Percentiles rank a stretch among this genome's conserved stretches.
Conservation (phyloP, 345 rosid species). For the Rhodamnia rubescens region DNA sequence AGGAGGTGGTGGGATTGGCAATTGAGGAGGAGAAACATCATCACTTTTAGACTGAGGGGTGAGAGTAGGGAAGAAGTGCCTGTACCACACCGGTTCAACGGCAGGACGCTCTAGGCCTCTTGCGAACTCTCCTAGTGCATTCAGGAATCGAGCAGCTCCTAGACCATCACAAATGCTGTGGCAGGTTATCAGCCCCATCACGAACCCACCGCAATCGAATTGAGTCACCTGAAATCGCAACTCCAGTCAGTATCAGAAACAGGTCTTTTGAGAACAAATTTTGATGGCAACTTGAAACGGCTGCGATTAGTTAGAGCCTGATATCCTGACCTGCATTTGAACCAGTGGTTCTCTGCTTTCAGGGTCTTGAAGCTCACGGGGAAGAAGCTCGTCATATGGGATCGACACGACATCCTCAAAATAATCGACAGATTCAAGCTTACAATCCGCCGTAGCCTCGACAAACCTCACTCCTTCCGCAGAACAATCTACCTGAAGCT, state of each 20-base stretch:
- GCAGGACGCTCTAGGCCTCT: constrained; percentile 20
- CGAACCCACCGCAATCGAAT: constrained; percentile 59
- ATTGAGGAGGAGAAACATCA: not conserved
- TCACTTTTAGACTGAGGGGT: not conserved
- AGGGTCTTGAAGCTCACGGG: constrained; percentile 14
- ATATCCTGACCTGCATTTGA: constrained; percentile 43
- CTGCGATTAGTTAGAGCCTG: not conserved
- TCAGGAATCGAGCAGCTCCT: constrained; percentile 63
- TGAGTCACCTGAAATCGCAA: constrained; percentile 36
- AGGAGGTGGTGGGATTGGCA: constrained; percentile 18
- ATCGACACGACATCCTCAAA: constrained; percentile 18
- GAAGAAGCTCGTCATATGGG: constrained; percentile 33
- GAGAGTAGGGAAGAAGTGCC: constrained; percentile 27
- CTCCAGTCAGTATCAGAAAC: not conserved
- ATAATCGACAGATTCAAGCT: constrained; percentile 21
- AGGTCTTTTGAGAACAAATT: not conserved
- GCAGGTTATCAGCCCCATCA: constrained; percentile 47
- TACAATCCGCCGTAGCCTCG: constrained; percentile 26
- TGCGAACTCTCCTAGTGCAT: constrained; percentile 52
- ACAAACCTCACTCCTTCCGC: constrained; percentile 36
- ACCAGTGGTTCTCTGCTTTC: constrained; percentile 37
- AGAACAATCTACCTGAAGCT: constrained; percentile 35
- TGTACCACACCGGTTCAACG: constrained; percentile 38
- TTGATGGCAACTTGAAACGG: not conserved
- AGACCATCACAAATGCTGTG: constrained; percentile 59